These are phyloP conservation scores for Ceratocystis lukuohia DNA, from an alignment of 2,329 filamentous ascomycete species.

Conservation along the genomic window DNA sequence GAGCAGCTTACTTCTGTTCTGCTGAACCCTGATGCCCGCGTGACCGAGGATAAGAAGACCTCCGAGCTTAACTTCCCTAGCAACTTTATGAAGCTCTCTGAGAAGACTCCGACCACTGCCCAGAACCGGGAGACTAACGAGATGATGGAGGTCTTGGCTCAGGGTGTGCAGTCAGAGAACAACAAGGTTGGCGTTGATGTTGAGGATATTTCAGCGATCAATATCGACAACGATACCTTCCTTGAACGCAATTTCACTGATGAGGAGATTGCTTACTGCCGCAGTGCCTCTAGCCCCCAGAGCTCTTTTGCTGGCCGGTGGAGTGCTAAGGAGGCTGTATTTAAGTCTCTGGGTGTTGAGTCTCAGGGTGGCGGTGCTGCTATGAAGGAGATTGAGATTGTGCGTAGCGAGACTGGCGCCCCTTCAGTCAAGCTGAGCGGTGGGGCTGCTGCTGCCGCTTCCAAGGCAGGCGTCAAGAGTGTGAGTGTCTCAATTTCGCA, in stretches of 20 bases:
- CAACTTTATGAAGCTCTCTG: conserved; percentile 52
- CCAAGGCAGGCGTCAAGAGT: conserved; percentile 72
- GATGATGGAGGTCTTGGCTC: conserved; percentile 65
- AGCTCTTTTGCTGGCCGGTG: conserved; percentile 90
- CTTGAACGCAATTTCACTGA: conserved; percentile 87
- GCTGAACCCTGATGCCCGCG: conserved; percentile 85
- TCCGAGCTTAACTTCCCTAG: conserved; percentile 60
- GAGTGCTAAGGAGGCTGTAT: conserved; percentile 97
- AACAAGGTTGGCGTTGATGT: conserved; percentile 90
- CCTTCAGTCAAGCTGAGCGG: conserved; percentile 80
- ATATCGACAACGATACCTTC: conserved; percentile 89
- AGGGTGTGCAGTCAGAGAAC: conserved; percentile 46
- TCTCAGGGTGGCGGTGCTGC: conserved; percentile 81
- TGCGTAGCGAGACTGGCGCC: conserved; percentile 65
- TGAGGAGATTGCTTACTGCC: conserved; percentile 76
- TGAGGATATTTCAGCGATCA: conserved; percentile 74
- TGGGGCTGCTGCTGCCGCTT: conserved; percentile 68
- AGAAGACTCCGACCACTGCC: conserved; percentile 38
- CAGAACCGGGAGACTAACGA: conserved; percentile 52
- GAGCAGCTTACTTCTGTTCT: conserved; percentile 77
- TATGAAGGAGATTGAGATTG: conserved; percentile 89
- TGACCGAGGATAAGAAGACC: conserved; percentile 74
- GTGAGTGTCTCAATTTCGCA: conserved; percentile 93
- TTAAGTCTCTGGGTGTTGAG: conserved; percentile 84
- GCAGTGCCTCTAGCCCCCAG: conserved; percentile 61